Evolutionary conservation across 371 early-diverging fungal species (phyloP), one percentile per base, ranked within the genome.

Genomic region (Mucor circinelloides): DNA sequence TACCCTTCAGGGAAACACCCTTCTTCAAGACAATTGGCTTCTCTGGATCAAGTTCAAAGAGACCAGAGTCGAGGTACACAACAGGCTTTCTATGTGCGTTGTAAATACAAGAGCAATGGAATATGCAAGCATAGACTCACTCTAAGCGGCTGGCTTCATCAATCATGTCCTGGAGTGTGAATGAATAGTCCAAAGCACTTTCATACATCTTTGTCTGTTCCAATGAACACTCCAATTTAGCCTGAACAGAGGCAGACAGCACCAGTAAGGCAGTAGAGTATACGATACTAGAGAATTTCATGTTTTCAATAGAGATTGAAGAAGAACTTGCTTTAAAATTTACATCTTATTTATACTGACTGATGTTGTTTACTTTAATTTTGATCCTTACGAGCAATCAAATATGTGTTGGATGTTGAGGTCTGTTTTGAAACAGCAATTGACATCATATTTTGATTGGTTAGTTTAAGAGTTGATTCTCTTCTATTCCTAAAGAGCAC

Each of bases 91-190:
- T 79, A 68, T 4, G 19, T 48, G 6, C 6, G 6, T 5, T 25
- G 13, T 52, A 8, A 52, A 8, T 52, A 27, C 10, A 13, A 52
- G 21, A n/a, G 8, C 36, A 13, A 15, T 42, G 1, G 7, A 4
- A 1, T 15, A 8, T 28, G 25, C 13, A 7, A 0, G 2, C 19
- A 50, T 54, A 8, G 1, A 48, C n/a, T 48, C 63, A 78, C 81
- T 69, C 52, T 68, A 21, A 48, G 8, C 54, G 23, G 54, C 68
- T 68, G 7, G 78, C 78, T 42, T 75, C 57, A 58, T 80, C 71
- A 59, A 80, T 76, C 27, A 80, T 55, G 2, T 66, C 66, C 58
- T 80, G 81, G 1, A 72, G 44, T 46, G 57, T 64, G n/a, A 17
- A 30, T 3, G 72, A 64, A 28, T 68, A 72, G 30, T 64, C 65